A percentile compares a stretch with the other conserved stretches of the same genome.
Evolutionary conservation across 306 rosid species (phyloP).

Genomic region (Argentina anserina): DNA sequence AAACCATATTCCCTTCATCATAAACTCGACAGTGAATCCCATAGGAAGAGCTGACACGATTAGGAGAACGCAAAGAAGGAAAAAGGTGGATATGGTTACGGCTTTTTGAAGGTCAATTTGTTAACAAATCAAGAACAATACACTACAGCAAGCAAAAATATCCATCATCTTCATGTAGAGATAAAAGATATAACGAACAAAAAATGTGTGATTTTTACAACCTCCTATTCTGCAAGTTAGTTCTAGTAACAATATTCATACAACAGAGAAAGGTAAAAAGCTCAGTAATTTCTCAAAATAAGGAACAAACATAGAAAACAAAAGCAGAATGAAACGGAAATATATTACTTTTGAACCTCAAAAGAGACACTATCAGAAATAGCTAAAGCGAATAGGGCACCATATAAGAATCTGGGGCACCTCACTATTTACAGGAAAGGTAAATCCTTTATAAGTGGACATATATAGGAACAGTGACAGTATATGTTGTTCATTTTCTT

Average conservation of each 20-base stretch:
- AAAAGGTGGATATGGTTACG: neutral
- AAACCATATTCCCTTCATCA: neutral
- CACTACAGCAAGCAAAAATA: neutral
- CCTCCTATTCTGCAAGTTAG: neutral
- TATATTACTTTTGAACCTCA: conserved; percentile 25
- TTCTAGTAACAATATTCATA: neutral
- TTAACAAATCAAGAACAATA: neutral
- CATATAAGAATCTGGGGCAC: conserved; percentile 24
- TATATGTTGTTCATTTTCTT: neutral
- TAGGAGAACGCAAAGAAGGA: neutral
- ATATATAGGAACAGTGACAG: conserved; percentile 17
- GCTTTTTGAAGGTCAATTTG: neutral
- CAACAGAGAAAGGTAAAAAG: neutral
- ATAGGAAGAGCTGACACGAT: neutral
- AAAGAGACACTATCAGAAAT: conserved; percentile 14
- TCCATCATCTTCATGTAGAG: neutral
- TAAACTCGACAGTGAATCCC: neutral
- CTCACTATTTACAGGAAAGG: conserved; percentile 29
- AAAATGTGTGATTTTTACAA: neutral
- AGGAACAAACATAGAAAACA: neutral
- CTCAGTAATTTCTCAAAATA: neutral
- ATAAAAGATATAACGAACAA: neutral
- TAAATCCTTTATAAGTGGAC: conserved; percentile 25
- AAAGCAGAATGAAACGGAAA: conserved; percentile 7
- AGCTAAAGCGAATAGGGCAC: neutral